These are phyloP conservation scores for Cladosporium sp. DNA, from an alignment of 2,329 filamentous ascomycete genomes.

Conservation along the genomic window DNA sequence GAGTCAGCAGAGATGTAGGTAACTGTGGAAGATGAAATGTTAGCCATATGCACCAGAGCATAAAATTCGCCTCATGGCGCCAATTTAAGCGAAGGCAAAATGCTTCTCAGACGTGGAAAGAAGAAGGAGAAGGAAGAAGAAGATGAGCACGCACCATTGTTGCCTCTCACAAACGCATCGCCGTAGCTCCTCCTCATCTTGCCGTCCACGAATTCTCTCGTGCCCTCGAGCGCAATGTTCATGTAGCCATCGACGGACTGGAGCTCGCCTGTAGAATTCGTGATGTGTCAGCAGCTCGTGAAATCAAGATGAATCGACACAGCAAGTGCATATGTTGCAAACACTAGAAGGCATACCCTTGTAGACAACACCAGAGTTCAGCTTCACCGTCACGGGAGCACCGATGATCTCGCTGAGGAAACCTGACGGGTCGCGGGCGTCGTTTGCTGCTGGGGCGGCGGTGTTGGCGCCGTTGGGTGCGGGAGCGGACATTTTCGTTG, in stretches of 20 bases:
- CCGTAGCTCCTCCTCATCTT: conserved; percentile 78
- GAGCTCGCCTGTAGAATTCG: conserved; percentile 66
- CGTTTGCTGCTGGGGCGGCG: conserved; percentile 57
- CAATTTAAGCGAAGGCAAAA: neutral
- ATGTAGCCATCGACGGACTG: conserved; percentile 99
- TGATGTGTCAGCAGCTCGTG: too few species aligned
- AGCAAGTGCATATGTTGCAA: neutral
- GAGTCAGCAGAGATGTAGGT: conserved; percentile 68
- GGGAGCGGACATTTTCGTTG: conserved; percentile 61
- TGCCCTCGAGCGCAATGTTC: conserved; percentile 98
- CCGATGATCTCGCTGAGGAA: conserved; percentile 95
- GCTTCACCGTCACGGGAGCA: conserved; percentile 88
- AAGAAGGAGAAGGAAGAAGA: neutral
- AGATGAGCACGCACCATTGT: conserved; percentile 65
- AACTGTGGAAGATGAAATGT: conserved; percentile 39
- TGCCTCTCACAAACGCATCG: conserved; percentile 91
- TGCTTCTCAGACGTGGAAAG: neutral
- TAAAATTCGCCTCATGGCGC: neutral
- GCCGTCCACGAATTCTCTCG: conserved; percentile 85
- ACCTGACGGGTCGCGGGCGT: conserved; percentile 86
- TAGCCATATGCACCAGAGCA: neutral
- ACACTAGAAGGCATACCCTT: conserved; percentile 61
- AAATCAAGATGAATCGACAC: too few species aligned
- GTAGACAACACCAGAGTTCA: conserved; percentile 98
- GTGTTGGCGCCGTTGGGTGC: conserved; percentile 7